Conservation (phyloP, 352 stramenopile species). For the Lagenidium sp. region DNA sequence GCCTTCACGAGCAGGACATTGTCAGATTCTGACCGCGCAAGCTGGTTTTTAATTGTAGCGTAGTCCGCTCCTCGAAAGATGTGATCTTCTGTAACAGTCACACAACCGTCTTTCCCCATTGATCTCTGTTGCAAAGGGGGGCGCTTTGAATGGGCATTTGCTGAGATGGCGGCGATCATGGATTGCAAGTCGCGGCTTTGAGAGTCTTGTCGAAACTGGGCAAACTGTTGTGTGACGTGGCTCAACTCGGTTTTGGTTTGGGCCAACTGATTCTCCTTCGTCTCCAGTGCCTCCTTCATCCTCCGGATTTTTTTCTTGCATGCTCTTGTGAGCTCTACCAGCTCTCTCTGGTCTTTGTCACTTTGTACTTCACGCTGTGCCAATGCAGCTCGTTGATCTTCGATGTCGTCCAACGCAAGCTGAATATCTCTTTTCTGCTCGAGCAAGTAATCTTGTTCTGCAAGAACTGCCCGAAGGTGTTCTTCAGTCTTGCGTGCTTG, state of each 20-base stretch:
- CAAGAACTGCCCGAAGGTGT: slow-evolving; percentile 20
- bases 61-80: slow-evolving; percentile 32
- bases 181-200: slow-evolving; percentile 25
- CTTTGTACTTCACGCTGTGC: slow-evolving; percentile 12
- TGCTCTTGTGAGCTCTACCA: slow-evolving; percentile 21
- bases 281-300: slow-evolving; percentile 30
- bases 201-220: slow-evolving; percentile 18
- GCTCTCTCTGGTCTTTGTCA: slow-evolving; percentile 2
- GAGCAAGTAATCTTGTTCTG: slow-evolving; percentile 25
- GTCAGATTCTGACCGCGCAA: slow-evolving; percentile 50
- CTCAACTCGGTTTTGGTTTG: slow-evolving; percentile 24
- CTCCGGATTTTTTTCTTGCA: slow-evolving; percentile 57
- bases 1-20: slow-evolving; percentile 58
- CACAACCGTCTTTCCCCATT: too few relatives aligned
- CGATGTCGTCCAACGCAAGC: slow-evolving; percentile 7
- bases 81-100: too few relatives aligned
- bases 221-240: slow-evolving; percentile 16
- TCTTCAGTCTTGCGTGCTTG: slow-evolving; percentile 21
- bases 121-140: too few relatives aligned
- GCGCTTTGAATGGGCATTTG: too few relatives aligned
- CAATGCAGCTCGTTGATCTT: slow-evolving; percentile 14
- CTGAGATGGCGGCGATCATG: slow-evolving; percentile 9
- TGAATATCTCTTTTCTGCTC: slow-evolving; percentile 17
- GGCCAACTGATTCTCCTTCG: slow-evolving; percentile 25
- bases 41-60: slow-evolving; percentile 42